phyloP scores from a whole-genome alignment of 257 asterid genomes.

The Solanum sejunctum region DNA sequence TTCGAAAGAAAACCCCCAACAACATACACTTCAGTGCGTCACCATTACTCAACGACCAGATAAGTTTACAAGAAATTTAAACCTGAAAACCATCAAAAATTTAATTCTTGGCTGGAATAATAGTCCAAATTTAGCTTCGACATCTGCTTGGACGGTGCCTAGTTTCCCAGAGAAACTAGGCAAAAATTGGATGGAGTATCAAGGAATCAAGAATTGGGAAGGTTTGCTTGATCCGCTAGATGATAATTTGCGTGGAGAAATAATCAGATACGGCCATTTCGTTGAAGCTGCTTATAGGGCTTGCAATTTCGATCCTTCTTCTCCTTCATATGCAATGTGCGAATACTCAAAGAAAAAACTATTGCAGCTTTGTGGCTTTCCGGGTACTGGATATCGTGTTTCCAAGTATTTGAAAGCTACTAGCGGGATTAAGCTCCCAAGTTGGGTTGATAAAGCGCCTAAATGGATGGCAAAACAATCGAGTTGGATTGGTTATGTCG shows the following conservation, averaged over 20 bases:
- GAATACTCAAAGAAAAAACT: constrained; percentile 30
- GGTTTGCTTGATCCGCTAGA: constrained; percentile 81
- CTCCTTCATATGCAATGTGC: constrained; percentile 42
- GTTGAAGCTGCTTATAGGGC: constrained; percentile 68
- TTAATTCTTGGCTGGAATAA: background rate
- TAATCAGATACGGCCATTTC: constrained; percentile 56
- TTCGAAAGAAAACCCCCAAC: constrained; percentile 4
- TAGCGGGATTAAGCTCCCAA: constrained; percentile 50
- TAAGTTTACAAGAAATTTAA: background rate
- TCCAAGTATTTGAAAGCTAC: constrained; percentile 48
- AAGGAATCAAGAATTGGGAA: constrained; percentile 62
- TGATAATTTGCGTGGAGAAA: constrained; percentile 52
- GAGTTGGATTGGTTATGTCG: constrained; percentile 83
- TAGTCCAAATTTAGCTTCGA: background rate
- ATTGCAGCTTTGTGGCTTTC: constrained; percentile 21
- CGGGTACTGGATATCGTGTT: constrained; percentile 47
- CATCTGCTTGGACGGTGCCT: background rate
- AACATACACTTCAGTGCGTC: background rate
- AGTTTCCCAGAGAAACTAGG: background rate
- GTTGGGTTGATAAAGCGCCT: constrained; percentile 47
- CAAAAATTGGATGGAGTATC: constrained; percentile 62
- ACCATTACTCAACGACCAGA: background rate
- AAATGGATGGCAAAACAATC: constrained; percentile 44
- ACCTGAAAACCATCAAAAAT: background rate
- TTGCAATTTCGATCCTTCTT: constrained; percentile 47